Evolutionary conservation across 2,329 filamentous ascomycete species (phyloP).

Genomic region (Amauroascus niger): DNA sequence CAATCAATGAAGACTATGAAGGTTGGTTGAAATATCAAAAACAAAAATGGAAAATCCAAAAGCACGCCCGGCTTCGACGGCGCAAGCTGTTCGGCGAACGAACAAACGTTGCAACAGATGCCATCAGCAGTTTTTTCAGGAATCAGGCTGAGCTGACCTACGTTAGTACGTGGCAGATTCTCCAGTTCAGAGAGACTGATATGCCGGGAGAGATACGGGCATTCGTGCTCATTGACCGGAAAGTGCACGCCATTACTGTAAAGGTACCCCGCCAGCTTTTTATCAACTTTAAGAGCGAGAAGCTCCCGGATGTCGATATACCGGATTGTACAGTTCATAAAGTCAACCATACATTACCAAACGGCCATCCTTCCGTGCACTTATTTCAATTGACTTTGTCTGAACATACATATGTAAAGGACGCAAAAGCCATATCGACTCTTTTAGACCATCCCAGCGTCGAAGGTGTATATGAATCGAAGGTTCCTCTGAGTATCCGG

Average conservation of each 20-base stretch:
- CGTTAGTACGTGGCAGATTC: constrained; percentile 86
- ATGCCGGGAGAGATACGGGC: constrained; percentile 77
- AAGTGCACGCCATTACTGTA: constrained; percentile 78
- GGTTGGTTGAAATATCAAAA: constrained; percentile 92
- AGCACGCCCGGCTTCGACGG: constrained; percentile 72
- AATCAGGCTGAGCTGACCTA: constrained; percentile 87
- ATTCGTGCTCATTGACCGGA: constrained; percentile 85
- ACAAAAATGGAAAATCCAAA: constrained; percentile 97
- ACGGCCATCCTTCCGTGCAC: constrained; percentile 87
- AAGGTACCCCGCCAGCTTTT: constrained; percentile 84
- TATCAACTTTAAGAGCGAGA: constrained; percentile 78
- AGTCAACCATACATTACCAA: constrained; percentile 84
- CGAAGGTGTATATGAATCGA: constrained; percentile 93
- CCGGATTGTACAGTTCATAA: constrained; percentile 82
- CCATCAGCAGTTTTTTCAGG: constrained; percentile 65
- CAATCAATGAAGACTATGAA: constrained; percentile 73
- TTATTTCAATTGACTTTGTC: constrained; percentile 88
- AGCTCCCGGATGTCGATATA: constrained; percentile 80
- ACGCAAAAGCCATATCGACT: constrained; percentile 69
- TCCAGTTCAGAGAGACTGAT: constrained; percentile 76
- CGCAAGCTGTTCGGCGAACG: constrained; percentile 90
- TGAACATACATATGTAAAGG: constrained; percentile 76
- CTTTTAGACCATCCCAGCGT: constrained; percentile 89
- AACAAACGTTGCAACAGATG: constrained; percentile 50
- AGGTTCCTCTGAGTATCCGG: constrained; percentile 75